A percentile compares a stretch with the other conserved stretches of the same genome.
Conservation (phyloP, 2,329 filamentous ascomycete genomes). For the Dothistroma septosporum region DNA sequence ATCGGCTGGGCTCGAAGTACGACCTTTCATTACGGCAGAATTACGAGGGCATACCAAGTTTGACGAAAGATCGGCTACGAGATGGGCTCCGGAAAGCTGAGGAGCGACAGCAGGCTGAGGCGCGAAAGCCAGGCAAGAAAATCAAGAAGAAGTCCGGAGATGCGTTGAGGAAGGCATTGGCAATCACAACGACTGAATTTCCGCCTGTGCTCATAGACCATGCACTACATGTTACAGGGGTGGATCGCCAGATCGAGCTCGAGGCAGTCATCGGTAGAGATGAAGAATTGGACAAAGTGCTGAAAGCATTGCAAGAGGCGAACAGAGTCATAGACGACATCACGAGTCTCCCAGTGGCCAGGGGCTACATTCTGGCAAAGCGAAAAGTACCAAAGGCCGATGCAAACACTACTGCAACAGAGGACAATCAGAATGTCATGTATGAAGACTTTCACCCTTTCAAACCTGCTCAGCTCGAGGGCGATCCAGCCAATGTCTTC, state of each 20-base stretch:
- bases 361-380: constrained; percentile 85
- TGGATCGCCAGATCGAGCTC: constrained; percentile 65
- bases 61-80: constrained; percentile 70
- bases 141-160: constrained; percentile 70
- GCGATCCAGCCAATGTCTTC: constrained; percentile 61
- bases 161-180: constrained; percentile 72
- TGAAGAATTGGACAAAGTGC: constrained; percentile 59
- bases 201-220: constrained; percentile 87
- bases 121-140: constrained; percentile 56
- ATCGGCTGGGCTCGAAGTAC: constrained; percentile 73
- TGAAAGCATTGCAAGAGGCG: constrained; percentile 66
- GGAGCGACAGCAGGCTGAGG: constrained; percentile 52
- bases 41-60: constrained; percentile 65
- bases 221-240: constrained; percentile 64
- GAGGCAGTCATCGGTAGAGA: constrained; percentile 67
- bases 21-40: constrained; percentile 80
- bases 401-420: constrained; percentile 33
- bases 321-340: constrained; percentile 65
- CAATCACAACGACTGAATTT: constrained; percentile 79
- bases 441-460: constrained; percentile 98
- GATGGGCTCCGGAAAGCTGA: constrained; percentile 64
- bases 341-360: constrained; percentile 60
- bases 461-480: constrained; percentile 71
- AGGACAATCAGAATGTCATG: constrained; percentile 51
- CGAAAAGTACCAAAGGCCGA: constrained; percentile 27